These are phyloP conservation scores for Xylaria hypoxylon DNA, from an alignment of 2,329 filamentous ascomycete species.

Conservation along the genomic window DNA sequence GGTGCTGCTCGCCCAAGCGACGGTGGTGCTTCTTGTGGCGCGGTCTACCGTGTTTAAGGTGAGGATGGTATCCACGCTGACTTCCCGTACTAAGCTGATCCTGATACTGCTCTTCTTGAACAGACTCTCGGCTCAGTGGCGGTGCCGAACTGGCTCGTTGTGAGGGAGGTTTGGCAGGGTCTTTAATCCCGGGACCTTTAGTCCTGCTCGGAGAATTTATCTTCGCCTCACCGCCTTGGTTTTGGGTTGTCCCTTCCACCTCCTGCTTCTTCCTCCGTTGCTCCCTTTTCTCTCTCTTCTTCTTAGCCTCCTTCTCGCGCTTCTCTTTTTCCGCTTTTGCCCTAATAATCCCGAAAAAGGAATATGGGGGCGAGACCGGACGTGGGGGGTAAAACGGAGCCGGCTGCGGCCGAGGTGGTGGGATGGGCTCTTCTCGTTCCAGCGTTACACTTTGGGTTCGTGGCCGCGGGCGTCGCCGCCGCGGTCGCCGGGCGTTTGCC, in stretches of 20 bases:
- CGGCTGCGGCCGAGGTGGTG: slow-evolving; percentile 27
- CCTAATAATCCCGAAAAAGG: slow-evolving; percentile 27
- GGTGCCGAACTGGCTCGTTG: slow-evolving; percentile 21
- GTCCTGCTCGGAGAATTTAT: background rate
- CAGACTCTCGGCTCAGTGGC: background rate
- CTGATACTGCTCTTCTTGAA: background rate
- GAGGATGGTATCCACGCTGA: slow-evolving; percentile 1
- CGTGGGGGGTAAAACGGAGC: slow-evolving; percentile 8
- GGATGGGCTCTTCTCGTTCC: slow-evolving; percentile 24
- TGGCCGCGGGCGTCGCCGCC: slow-evolving; percentile 24
- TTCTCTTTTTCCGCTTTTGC: slow-evolving; percentile 21
- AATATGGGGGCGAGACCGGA: slow-evolving; percentile 13
- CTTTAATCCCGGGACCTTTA: background rate
- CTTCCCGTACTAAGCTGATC: slow-evolving; percentile 7
- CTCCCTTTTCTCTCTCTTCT: slow-evolving; percentile 8
- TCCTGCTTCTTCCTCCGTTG: background rate
- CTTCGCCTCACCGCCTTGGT: background rate
- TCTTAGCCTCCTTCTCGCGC: slow-evolving; percentile 14
- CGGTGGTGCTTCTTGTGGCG: slow-evolving; percentile 33
- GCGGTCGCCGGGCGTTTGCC: slow-evolving; percentile 22
- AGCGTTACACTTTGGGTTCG: slow-evolving; percentile 14
- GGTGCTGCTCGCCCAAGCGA: slow-evolving; percentile 21
- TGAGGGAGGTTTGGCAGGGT: background rate
- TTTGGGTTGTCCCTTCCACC: background rate
- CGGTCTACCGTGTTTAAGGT: slow-evolving; percentile 9